Conservation (phyloP, 2,329 filamentous ascomycete species). For the Aspergillus fructus region DNA sequence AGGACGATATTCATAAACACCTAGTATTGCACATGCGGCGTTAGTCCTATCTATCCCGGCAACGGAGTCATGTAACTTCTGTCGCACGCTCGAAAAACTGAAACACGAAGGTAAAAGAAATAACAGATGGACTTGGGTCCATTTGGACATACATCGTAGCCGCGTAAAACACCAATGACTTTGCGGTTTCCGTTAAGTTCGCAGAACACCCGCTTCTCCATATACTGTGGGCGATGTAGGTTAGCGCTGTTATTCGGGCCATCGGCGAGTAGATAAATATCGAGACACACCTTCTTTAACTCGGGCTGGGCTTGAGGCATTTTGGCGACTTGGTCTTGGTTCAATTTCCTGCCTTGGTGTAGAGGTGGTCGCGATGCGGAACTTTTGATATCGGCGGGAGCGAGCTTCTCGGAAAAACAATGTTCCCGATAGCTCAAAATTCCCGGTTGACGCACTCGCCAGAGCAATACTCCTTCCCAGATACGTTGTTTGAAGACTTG, state of each 20-base stretch:
- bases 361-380: constrained; percentile 23
- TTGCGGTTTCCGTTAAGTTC: constrained; percentile 97
- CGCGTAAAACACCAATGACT: constrained; percentile 88
- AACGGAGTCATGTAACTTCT: background rate
- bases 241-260: constrained; percentile 12
- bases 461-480: background rate
- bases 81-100: too few species aligned
- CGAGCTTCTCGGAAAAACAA: constrained; percentile 34
- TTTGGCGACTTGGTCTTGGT: constrained; percentile 42
- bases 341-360: constrained; percentile 23
- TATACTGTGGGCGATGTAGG: constrained; percentile 64
- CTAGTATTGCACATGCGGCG: constrained; percentile 46
- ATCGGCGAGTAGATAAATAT: background rate
- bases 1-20: constrained; percentile 98
- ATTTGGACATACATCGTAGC: constrained; percentile 77
- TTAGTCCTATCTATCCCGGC: background rate
- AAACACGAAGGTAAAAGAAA: background rate
- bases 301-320: constrained; percentile 99
- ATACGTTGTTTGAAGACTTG: background rate
- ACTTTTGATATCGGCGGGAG: constrained; percentile 30
- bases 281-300: constrained; percentile 80
- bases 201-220: constrained; percentile 98
- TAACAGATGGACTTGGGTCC: background rate
- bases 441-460: constrained; percentile 11
- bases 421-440: constrained; percentile 32